Base-by-base conservation (phyloP, 768 basidiomycete species). In the Lentinula boryana region DNA sequence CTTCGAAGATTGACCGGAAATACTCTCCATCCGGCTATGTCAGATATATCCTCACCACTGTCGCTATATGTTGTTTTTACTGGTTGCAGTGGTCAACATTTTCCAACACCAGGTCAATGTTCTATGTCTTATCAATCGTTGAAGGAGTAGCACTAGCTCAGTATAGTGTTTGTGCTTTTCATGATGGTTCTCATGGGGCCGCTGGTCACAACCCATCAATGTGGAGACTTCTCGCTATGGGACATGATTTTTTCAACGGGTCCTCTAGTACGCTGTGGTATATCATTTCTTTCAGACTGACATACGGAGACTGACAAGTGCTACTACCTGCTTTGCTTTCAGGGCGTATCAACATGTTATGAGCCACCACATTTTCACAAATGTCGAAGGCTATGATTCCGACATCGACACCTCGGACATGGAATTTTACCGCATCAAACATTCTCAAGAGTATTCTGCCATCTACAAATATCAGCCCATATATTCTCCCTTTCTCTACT, bases 311-410 rank as follows among this genome's bases (percentile, higher is more conserved):
- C 23, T 48, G n/a, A 27, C 5, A 27, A 40, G 10, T 0, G n/a
- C 27, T 36, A 10, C 46, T 8, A 38, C 21, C 13, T 6, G 18
- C 21, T 21, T n/a, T 15, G 16, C 16, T 56, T 15, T 7, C 10
- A 56, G 54, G 54, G 36, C 23, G 16, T 56, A 56, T 43, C 54
- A 56, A 7, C 54, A 56, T 41, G 23, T 41, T 15, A 38, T 56
- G 36, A 56, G 54, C 54, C 54, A 56, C 23, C 54, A 56, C 21
- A 56, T 56, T 16, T 56, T 56, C 36, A 32, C 54, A 16, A 56
- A 56, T 21, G 54, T 56, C 4, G 54, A 56, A 23, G 54, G 54
- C 5, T 56, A 40, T 15, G 54, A 56, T 56, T 23, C 54, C 6
- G 54, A 56, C n/a, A 56, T 56, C 36, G 54, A 56, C 13, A 56